Base-by-base conservation (phyloP, 2,329 filamentous ascomycete species). In the Epichloe typhina region DNA sequence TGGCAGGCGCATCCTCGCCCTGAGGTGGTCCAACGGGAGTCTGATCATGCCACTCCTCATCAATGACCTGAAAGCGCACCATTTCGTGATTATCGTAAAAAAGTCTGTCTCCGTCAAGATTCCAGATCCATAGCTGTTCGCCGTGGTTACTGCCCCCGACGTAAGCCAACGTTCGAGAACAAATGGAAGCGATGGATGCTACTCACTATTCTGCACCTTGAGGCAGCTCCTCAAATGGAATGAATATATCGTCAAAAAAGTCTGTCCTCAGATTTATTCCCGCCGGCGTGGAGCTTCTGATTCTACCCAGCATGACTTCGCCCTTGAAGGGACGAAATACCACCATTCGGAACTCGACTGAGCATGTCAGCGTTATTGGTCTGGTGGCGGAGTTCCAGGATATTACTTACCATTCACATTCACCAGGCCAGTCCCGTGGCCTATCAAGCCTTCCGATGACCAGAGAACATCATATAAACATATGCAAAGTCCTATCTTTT, bases 281-380 rank as follows among this genome's bases (percentile, higher is more conserved):
- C 2, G 82, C 72, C 7, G 82, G 75, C 1, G 78, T 84, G 37
- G 83, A 83, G 56, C 81, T 83, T 56, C 83, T 83, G 66, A 98
- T 96, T 56, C 82, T 84, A 15, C 87, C 93, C 43, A 87, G 75
- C 61, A 98, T 77, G 53, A 96, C 88, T 65, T 98, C 93, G 46
- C 88, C 88, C 64, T 95, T 95, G 72, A 96, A 97, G 0, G 93
- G 93, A 23, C 93, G 83, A 66, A 97, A 98, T 33, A 98, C 89
- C 17, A 96, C 76, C 62, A 98, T 75, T 21, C 89, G 86, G 62
- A 97, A 98, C 64, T 95, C 89, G 47, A 95, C 91, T 93, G 56
- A 13, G 19, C 31, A 12, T 31, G 17, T 26, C 40, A 26, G 38
- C 11, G 17, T 21, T 12, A 11, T 17, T 45, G 17, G 17, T 39